These are phyloP conservation scores for Claviceps quebecensis DNA, from an alignment of 2,329 filamentous ascomycete species.

Conservation along the genomic window DNA sequence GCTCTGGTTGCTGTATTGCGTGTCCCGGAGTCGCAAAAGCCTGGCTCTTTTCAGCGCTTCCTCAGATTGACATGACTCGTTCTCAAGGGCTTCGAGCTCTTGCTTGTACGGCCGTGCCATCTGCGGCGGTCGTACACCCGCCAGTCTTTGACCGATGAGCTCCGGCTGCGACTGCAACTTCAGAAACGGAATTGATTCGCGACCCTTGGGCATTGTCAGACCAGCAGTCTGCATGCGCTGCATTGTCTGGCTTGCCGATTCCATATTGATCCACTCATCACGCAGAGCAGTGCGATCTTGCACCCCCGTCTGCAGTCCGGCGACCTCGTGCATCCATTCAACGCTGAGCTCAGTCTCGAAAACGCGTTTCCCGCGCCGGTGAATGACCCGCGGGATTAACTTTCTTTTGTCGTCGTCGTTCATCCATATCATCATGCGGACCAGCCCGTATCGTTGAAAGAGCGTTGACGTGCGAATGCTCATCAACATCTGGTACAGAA, in stretches of 20 bases:
- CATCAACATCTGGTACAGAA: constrained; percentile 47
- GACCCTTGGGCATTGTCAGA: constrained; percentile 28
- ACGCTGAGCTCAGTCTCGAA: constrained; percentile 48
- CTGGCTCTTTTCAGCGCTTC: constrained; percentile 11
- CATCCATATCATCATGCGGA: constrained; percentile 67
- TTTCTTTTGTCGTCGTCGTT: constrained; percentile 42
- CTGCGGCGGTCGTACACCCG: constrained; percentile 15
- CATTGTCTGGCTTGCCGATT: constrained; percentile 26
- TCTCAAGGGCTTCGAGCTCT: constrained; percentile 27
- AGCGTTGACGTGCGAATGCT: constrained; percentile 43
- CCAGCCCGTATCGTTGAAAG: constrained; percentile 63
- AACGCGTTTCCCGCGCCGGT: constrained; percentile 39
- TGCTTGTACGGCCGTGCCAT: constrained; percentile 27
- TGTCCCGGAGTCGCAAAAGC: constrained; percentile 16
- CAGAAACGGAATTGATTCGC: constrained; percentile 22
- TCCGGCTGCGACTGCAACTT: constrained; percentile 11
- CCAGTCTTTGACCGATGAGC: constrained; percentile 14
- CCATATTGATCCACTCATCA: constrained; percentile 33
- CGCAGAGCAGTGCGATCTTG: constrained; percentile 22
- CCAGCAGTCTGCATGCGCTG: constrained; percentile 32
- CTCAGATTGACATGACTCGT: constrained; percentile 7
- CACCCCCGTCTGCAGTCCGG: constrained; percentile 21
- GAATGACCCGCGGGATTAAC: constrained; percentile 46
- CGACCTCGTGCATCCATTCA: constrained; percentile 46
- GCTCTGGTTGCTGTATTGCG: constrained; percentile 10